Percentiles rank a stretch among this genome's conserved stretches.
Evolutionary conservation across 2,329 filamentous ascomycete species (phyloP).

Genomic region (Diatrype stigma): DNA sequence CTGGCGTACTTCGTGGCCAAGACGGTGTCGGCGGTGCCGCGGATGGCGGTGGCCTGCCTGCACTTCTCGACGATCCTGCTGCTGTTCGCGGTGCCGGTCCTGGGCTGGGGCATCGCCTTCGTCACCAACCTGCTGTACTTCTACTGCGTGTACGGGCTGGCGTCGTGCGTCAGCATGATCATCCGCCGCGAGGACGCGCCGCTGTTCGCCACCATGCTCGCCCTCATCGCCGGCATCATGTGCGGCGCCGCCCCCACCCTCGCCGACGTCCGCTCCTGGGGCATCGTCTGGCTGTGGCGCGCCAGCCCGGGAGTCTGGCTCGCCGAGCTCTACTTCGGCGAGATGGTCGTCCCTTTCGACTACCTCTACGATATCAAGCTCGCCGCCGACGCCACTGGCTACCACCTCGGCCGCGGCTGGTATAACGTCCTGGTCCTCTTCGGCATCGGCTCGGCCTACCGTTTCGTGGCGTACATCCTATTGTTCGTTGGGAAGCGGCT

Average conservation of each 20-base stretch:
- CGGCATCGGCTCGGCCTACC: slow-evolving; percentile 40
- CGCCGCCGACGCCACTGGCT: slow-evolving; percentile 41
- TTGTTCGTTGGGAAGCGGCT: slow-evolving; percentile 30
- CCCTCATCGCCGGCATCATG: slow-evolving; percentile 50
- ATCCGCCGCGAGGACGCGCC: slow-evolving; percentile 53
- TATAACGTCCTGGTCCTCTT: slow-evolving; percentile 42
- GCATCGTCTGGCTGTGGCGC: slow-evolving; percentile 53
- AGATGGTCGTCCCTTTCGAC: slow-evolving; percentile 43
- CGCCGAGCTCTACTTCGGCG: slow-evolving; percentile 51
- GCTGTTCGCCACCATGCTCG: slow-evolving; percentile 50
- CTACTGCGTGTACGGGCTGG: slow-evolving; percentile 55
- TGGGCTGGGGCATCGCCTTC: slow-evolving; percentile 46
- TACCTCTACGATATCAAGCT: slow-evolving; percentile 49
- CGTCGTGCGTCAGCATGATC: slow-evolving; percentile 49
- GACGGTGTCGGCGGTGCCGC: slow-evolving; percentile 44
- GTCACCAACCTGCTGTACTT: slow-evolving; percentile 51
- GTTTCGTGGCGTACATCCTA: slow-evolving; percentile 40
- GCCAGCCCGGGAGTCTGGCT: slow-evolving; percentile 51
- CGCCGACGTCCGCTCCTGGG: slow-evolving; percentile 44
- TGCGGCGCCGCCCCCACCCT: slow-evolving; percentile 50
- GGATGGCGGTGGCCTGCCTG: slow-evolving; percentile 46
- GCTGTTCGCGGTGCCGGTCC: slow-evolving; percentile 45
- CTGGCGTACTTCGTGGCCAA: slow-evolving; percentile 55
- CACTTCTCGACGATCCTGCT: slow-evolving; percentile 52
- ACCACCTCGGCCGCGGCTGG: slow-evolving; percentile 38